Evolutionary conservation across 2,329 filamentous ascomycete genomes (phyloP).

Genomic region (Seiridium cupressi): DNA sequence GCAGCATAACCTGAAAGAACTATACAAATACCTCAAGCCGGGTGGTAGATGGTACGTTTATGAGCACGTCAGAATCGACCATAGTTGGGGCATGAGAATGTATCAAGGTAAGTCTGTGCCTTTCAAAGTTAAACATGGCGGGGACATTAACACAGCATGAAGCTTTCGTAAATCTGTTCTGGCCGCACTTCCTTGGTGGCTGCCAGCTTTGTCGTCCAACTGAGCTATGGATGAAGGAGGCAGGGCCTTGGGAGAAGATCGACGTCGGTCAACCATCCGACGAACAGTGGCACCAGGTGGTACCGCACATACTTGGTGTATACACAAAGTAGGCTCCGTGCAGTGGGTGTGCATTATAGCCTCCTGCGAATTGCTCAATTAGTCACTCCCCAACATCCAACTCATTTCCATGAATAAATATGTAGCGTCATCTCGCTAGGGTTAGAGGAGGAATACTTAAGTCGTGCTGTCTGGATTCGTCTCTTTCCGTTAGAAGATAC

Average conservation of each 20-base stretch:
- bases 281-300: slow-evolving; percentile 38
- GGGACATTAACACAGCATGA: neutral
- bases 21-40: slow-evolving; percentile 58
- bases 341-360: too few species aligned
- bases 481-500: too few species aligned
- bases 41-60: slow-evolving; percentile 63
- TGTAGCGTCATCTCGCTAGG: too few species aligned
- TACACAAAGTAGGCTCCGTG: neutral
- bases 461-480: too few species aligned
- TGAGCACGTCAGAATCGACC: slow-evolving; percentile 53
- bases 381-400: too few species aligned
- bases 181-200: slow-evolving; percentile 50
- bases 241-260: slow-evolving; percentile 48
- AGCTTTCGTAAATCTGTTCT: slow-evolving; percentile 52
- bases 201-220: slow-evolving; percentile 52
- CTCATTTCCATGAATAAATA: too few species aligned
- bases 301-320: slow-evolving; percentile 5
- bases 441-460: too few species aligned
- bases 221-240: slow-evolving; percentile 41
- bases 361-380: too few species aligned
- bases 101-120: slow-evolving; percentile 49
- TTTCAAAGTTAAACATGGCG: neutral
- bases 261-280: slow-evolving; percentile 41
- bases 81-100: slow-evolving; percentile 35
- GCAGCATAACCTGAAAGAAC: slow-evolving; percentile 48